These are phyloP conservation scores for Annona squamosa DNA, from an alignment of 164 flowering plant species.

Conservation along the genomic window DNA sequence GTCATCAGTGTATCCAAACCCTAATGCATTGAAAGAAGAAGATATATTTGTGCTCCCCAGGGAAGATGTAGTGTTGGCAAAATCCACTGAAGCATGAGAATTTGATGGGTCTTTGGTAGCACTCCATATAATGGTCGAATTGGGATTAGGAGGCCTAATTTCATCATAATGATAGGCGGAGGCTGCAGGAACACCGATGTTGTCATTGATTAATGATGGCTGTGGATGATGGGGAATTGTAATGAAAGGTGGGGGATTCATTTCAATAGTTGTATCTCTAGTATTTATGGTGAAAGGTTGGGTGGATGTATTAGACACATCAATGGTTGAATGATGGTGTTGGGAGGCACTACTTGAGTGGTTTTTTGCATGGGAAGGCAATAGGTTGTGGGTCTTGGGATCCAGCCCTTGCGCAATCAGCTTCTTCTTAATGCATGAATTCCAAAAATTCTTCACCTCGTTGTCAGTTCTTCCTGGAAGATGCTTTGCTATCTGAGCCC, in stretches of 20 bases:
- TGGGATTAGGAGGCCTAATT: conserved; percentile 5
- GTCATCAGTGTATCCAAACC: conserved; percentile 20
- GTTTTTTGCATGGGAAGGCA: conserved; percentile 23
- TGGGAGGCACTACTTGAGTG: conserved; percentile 15
- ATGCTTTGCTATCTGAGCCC: conserved; percentile 69
- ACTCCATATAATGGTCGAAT: conserved; percentile 12
- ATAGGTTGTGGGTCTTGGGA: conserved; percentile 49
- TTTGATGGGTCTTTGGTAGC: conserved; percentile 9
- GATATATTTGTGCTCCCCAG: conserved; percentile 11
- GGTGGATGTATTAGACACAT: background rate
- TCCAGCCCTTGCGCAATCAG: conserved; percentile 56
- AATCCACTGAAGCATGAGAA: conserved; percentile 5
- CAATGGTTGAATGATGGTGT: conserved; percentile 12
- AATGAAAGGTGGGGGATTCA: conserved; percentile 10
- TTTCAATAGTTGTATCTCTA: conserved; percentile 4
- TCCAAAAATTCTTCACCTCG: conserved; percentile 69
- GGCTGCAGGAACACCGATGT: background rate
- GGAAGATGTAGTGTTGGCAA: conserved; percentile 5
- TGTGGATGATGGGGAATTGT: conserved; percentile 11
- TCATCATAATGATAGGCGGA: conserved; percentile 15
- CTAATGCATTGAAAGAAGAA: conserved; percentile 19
- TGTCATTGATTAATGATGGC: background rate
- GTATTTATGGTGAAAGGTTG: conserved; percentile 17
- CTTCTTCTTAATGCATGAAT: conserved; percentile 69
- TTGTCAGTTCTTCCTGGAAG: conserved; percentile 66